A percentile compares a stretch with the other conserved stretches of the same genome.
These are phyloP conservation scores for Blumeriella jaapii DNA, from an alignment of 2,329 filamentous ascomycete species.

Conservation along the genomic window DNA sequence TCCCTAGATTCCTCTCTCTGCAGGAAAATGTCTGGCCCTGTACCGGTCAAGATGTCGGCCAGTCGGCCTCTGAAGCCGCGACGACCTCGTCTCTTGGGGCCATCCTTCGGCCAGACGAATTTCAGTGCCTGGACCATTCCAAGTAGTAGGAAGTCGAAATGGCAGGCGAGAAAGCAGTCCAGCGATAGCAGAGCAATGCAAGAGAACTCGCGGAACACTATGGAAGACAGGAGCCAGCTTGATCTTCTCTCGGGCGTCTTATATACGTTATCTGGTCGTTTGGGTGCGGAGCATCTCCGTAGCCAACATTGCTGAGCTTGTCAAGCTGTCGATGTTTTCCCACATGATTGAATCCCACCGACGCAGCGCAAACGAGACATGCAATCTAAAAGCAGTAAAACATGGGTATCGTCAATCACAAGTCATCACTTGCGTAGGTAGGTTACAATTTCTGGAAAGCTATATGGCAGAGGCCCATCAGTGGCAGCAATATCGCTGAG, in stretches of 20 bases:
- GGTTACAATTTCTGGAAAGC: neutral
- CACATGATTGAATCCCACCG: slow-evolving; percentile 3
- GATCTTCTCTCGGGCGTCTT: slow-evolving; percentile 9
- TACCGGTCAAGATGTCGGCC: slow-evolving; percentile 29
- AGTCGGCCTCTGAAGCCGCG: slow-evolving; percentile 24
- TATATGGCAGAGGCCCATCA: no score
- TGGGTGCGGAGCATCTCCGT: slow-evolving; percentile 6
- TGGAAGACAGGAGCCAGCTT: neutral
- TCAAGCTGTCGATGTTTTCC: slow-evolving; percentile 14
- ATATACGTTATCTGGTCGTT: slow-evolving; percentile 11
- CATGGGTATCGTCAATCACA: neutral
- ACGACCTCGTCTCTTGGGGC: slow-evolving; percentile 15
- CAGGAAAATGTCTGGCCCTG: slow-evolving; percentile 33
- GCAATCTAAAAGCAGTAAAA: slow-evolving; percentile 4
- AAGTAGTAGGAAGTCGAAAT: neutral
- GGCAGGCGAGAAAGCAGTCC: neutral
- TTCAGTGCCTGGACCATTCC: no score
- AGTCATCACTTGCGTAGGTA: neutral
- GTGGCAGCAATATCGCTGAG: neutral
- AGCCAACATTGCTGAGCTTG: slow-evolving; percentile 8
- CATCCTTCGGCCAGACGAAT: slow-evolving; percentile 26
- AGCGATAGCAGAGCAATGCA: neutral
- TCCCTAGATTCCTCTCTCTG: slow-evolving; percentile 12
- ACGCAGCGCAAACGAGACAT: slow-evolving; percentile 10
- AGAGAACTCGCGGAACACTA: no score